Percentiles rank a stretch among this genome's conserved stretches.
These are phyloP conservation scores for Ramularia endophylla DNA, from an alignment of 2,329 filamentous ascomycete species.

Conservation along the genomic window DNA sequence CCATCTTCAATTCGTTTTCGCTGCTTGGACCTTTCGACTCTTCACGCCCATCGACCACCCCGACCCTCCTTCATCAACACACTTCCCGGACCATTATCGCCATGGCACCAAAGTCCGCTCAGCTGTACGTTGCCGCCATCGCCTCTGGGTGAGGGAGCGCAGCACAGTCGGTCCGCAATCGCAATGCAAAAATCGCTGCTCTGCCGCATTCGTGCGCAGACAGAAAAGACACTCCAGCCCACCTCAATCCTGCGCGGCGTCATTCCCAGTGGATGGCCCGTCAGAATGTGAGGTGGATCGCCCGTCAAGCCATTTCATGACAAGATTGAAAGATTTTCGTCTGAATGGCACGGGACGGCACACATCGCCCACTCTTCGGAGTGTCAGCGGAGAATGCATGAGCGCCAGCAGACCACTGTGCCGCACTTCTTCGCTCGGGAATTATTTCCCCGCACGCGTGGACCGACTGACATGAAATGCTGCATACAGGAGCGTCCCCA, in stretches of 20 bases:
- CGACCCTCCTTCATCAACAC: constrained; percentile 36
- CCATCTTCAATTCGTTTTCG: constrained; percentile 1
- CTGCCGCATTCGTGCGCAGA: no score
- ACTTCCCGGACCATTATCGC: constrained; percentile 34
- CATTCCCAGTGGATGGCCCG: constrained; percentile 26
- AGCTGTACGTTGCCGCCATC: constrained; percentile 49
- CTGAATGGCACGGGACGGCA: not conserved
- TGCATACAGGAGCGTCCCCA: constrained; percentile 77
- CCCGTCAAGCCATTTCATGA: constrained; percentile 9
- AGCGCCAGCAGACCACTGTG: constrained; percentile 72
- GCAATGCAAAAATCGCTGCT: no score
- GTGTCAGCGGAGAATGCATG: constrained; percentile 34
- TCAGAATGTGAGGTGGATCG: constrained; percentile 29
- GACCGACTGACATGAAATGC: constrained; percentile 60
- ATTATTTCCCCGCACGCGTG: constrained; percentile 48
- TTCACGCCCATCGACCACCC: constrained; percentile 15
- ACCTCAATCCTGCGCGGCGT: constrained; percentile 32
- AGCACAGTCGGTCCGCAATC: constrained; percentile 70
- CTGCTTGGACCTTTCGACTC: constrained; percentile 5
- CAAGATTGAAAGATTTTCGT: constrained; percentile 6
- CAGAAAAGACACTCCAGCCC: constrained; percentile 20
- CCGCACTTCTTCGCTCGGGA: constrained; percentile 92
- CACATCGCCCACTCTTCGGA: constrained; percentile 12
- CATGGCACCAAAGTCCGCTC: constrained; percentile 48
- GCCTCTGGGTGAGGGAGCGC: constrained; percentile 43